Evolutionary conservation across 768 basidiomycete species (phyloP).

Genomic region (Lactifluus pinguis): DNA sequence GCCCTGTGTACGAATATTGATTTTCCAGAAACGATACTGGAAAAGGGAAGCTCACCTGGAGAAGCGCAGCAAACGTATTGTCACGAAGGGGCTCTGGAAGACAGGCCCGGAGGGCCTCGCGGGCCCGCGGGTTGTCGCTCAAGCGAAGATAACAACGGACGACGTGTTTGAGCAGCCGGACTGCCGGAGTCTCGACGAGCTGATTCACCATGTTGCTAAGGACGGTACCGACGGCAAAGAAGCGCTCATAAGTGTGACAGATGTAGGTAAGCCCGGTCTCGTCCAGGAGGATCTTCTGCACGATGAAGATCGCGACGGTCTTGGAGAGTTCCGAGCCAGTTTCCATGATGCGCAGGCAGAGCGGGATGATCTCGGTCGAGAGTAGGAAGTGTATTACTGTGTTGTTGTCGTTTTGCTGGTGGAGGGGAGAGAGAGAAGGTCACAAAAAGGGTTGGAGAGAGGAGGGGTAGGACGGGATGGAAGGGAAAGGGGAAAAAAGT

Average conservation of each 20-base stretch:
- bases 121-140: slow-evolving; percentile 91
- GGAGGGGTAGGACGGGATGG: not conserved
- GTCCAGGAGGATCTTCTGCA: slow-evolving; percentile 94
- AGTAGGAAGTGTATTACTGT: slow-evolving; percentile 98
- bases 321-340: slow-evolving; percentile 97
- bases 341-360: slow-evolving; percentile 99
- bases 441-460: not conserved
- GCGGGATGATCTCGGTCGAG: slow-evolving; percentile 98
- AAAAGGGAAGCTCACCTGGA: slow-evolving; percentile 57
- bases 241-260: slow-evolving; percentile 99
- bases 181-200: slow-evolving; percentile 95
- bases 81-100: slow-evolving; percentile 92
- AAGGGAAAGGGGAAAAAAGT: too few relatives aligned
- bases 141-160: slow-evolving; percentile 94
- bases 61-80: slow-evolving; percentile 80
- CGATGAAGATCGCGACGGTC: slow-evolving; percentile 99
- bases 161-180: slow-evolving; percentile 92
- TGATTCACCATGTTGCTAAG: slow-evolving; percentile 98
- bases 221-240: slow-evolving; percentile 98
- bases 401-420: slow-evolving; percentile 97
- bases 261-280: slow-evolving; percentile 98
- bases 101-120: slow-evolving; percentile 92
- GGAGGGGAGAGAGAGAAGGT: not conserved
- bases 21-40: not conserved
- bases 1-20: slow-evolving; percentile 46